Percentiles rank a stretch among this genome's conserved stretches.
Conservation (phyloP, 1,284 basidiomycete species). For the Ganoderma lingzhi region DNA sequence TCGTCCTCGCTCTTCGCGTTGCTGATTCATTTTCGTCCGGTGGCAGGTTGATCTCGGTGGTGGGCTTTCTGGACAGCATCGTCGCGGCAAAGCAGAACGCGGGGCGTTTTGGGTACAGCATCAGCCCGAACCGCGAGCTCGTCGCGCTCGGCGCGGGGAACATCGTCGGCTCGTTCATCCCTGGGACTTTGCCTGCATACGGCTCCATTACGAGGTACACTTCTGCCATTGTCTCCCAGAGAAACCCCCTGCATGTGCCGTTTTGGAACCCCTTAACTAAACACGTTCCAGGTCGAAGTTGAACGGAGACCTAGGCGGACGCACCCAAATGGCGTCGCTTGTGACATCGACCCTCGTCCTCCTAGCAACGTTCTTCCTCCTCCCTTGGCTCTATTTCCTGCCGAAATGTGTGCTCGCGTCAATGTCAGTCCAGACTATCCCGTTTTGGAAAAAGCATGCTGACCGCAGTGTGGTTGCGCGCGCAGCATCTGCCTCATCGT, state of each 20-base stretch:
- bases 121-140: slow-evolving; percentile 92
- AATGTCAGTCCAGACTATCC: slow-evolving; percentile 56
- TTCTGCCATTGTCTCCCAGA: background rate
- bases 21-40: slow-evolving; percentile 21
- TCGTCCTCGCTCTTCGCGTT: slow-evolving; percentile 2
- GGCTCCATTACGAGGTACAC: slow-evolving; percentile 85
- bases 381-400: slow-evolving; percentile 80
- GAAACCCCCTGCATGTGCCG: background rate
- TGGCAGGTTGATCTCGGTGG: slow-evolving; percentile 72
- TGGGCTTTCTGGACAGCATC: slow-evolving; percentile 85
- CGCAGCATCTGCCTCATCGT: slow-evolving; percentile 83
- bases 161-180: slow-evolving; percentile 79
- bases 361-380: slow-evolving; percentile 86
- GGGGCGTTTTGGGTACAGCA: slow-evolving; percentile 83
- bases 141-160: slow-evolving; percentile 90
- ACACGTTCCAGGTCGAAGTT: slow-evolving; percentile 69
- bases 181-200: slow-evolving; percentile 88
- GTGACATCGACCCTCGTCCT: slow-evolving; percentile 81
- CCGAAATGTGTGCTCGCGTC: slow-evolving; percentile 86
- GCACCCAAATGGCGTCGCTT: slow-evolving; percentile 89
- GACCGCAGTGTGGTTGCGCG: slow-evolving; percentile 9
- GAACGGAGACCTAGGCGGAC: slow-evolving; percentile 86
- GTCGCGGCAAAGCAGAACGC: slow-evolving; percentile 90
- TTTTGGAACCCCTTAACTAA: slow-evolving; percentile 1
- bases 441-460: background rate